A percentile compares a stretch with the other conserved stretches of the same genome.
phyloP scores from a whole-genome alignment of 352 stramenopile genomes.

The Globisporangium solare region DNA sequence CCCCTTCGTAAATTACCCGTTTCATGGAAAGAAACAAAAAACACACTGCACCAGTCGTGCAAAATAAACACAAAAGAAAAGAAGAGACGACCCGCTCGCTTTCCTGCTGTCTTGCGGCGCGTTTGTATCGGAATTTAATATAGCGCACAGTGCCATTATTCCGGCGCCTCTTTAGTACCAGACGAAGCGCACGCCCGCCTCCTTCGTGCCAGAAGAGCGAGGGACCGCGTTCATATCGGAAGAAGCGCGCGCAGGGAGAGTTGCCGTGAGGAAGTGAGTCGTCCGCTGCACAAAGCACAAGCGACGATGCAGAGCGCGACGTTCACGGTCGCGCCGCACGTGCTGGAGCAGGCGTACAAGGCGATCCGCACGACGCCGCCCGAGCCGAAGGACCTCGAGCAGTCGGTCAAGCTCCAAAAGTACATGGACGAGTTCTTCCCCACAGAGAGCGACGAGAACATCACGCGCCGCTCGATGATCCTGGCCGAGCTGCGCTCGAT shows the following conservation, averaged over 20 bases:
- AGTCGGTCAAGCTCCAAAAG: constrained; percentile 69
- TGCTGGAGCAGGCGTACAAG: constrained; percentile 88
- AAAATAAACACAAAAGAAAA: too few species aligned
- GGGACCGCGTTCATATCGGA: too few species aligned
- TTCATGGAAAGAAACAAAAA: too few species aligned
- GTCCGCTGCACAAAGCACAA: background rate
- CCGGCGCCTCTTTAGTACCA: too few species aligned
- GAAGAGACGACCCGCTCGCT: too few species aligned
- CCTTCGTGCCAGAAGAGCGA: too few species aligned
- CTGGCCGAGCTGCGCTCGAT: constrained; percentile 78
- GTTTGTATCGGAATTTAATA: too few species aligned
- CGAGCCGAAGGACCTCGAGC: constrained; percentile 78
- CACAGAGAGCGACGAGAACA: constrained; percentile 74
- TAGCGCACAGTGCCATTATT: too few species aligned
- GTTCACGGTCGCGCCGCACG: constrained; percentile 63
- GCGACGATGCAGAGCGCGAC: constrained; percentile 52
- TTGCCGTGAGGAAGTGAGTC: constrained; percentile 4
- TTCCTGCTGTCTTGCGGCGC: too few species aligned
- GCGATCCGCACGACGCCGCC: constrained; percentile 82
- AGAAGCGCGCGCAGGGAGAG: background rate
- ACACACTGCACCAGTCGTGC: too few species aligned
- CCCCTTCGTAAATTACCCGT: too few species aligned
- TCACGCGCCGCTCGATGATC: constrained; percentile 82
- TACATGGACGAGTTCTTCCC: constrained; percentile 84
- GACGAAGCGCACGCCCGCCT: too few species aligned